A percentile compares a stretch with the other conserved stretches of the same genome.
Evolutionary conservation across 768 basidiomycete genomes (phyloP).

Genomic region (Tylopilus rubrobrunneus): DNA sequence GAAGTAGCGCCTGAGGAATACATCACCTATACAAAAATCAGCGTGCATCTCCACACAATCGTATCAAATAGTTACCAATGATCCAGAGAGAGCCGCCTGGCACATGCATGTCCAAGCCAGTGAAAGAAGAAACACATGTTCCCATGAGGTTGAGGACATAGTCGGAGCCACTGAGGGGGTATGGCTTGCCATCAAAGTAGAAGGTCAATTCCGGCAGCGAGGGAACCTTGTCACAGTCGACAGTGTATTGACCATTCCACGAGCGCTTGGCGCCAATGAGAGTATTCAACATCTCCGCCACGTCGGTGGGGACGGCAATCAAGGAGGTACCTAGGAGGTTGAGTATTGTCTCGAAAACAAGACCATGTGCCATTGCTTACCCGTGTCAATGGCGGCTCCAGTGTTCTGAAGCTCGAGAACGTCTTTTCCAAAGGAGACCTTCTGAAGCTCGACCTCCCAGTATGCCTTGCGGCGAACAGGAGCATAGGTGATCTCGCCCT

Average conservation of each 20-base stretch:
- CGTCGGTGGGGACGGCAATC: conserved; percentile 88
- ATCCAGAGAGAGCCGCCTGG: conserved; percentile 85
- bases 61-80: conserved; percentile 51
- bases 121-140: conserved; percentile 93
- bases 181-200: conserved; percentile 76
- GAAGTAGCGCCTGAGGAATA: conserved; percentile 87
- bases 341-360: not conserved
- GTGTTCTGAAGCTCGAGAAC: conserved; percentile 88
- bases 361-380: conserved; percentile 34
- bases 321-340: conserved; percentile 72
- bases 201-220: conserved; percentile 80
- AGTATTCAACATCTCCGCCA: conserved; percentile 96
- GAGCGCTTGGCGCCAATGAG: conserved; percentile 91
- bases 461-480: conserved; percentile 94
- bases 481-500: conserved; percentile 78
- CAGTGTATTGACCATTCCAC: conserved; percentile 94
- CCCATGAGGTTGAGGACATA: conserved; percentile 90
- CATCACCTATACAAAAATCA: conserved; percentile 53
- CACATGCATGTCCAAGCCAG: conserved; percentile 83
- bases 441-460: conserved; percentile 96
- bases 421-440: conserved; percentile 82
- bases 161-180: conserved; percentile 76
- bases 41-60: not conserved
- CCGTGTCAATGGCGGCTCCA: conserved; percentile 89
- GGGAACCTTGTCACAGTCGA: conserved; percentile 87